These are phyloP conservation scores for Ophiostoma ulmi DNA, from an alignment of 2,329 filamentous ascomycete genomes.

Conservation along the genomic window DNA sequence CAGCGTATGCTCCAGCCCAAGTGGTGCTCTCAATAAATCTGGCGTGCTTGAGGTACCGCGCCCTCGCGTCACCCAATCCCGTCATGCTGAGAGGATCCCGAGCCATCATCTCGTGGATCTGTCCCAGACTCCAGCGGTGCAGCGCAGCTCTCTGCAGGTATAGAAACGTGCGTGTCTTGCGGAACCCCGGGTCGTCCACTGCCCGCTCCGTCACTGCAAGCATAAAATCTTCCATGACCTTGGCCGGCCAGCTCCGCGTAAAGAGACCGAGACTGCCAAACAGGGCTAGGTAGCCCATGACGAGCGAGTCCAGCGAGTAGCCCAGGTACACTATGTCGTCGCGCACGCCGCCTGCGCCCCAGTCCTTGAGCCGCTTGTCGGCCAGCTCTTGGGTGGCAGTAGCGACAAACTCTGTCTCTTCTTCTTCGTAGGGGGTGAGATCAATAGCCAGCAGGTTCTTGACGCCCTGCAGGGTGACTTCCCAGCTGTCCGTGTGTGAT, in stretches of 20 bases:
- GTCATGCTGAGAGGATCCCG: conserved; percentile 1
- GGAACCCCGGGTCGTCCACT: background rate
- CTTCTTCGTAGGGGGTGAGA: background rate
- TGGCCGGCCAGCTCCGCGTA: conserved; percentile 19
- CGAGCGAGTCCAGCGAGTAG: conserved; percentile 18
- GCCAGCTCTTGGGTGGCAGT: background rate
- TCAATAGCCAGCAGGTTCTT: conserved; percentile 19
- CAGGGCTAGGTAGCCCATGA: conserved; percentile 20
- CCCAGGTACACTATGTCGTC: background rate
- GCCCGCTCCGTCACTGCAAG: conserved; percentile 2
- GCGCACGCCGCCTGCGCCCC: conserved; percentile 13
- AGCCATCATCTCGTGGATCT: background rate
- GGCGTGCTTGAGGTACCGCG: background rate
- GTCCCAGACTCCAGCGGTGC: conserved; percentile 3
- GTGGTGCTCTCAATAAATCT: background rate
- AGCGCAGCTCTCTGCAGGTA: conserved; percentile 11
- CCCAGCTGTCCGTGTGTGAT: conserved; percentile 15
- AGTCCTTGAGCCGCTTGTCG: background rate
- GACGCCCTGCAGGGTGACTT: conserved; percentile 25
- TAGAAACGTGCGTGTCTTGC: conserved; percentile 12
- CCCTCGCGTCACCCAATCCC: background rate
- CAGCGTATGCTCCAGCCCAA: background rate
- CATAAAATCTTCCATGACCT: conserved; percentile 8
- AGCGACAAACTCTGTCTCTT: background rate
- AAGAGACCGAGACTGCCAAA: conserved; percentile 24